phyloP scores from a whole-genome alignment of 129 eudicot species.

The Centrapalus pauciflorus region DNA sequence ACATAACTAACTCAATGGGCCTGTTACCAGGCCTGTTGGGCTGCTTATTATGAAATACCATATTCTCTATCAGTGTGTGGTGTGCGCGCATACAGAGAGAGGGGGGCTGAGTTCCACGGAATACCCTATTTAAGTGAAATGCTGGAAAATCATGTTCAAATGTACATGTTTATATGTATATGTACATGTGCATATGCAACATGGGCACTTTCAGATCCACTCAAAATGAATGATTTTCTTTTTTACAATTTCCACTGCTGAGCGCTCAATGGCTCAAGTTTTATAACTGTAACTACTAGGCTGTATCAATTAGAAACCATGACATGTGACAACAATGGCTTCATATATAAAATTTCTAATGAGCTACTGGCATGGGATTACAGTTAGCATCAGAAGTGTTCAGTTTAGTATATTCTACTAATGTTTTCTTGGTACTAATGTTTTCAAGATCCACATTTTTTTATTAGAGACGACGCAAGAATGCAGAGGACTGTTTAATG shows the following conservation, averaged over 20 bases:
- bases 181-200: too few relatives aligned
- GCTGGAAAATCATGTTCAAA: too few relatives aligned
- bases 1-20: too few relatives aligned
- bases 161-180: too few relatives aligned
- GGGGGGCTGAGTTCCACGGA: too few relatives aligned
- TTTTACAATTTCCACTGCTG: too few relatives aligned
- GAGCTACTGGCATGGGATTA: not conserved
- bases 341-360: not conserved
- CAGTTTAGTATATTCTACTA: not conserved
- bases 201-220: not conserved
- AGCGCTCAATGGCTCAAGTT: not conserved
- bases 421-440: not conserved
- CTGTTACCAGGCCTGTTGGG: too few relatives aligned
- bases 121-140: too few relatives aligned
- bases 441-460: not conserved
- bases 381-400: too few relatives aligned
- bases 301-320: not conserved
- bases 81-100: too few relatives aligned
- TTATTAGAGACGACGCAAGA: constrained; percentile 56
- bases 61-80: too few relatives aligned
- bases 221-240: not conserved
- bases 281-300: not conserved
- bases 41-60: too few relatives aligned
- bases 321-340: not conserved
- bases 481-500: constrained; percentile 40